Evolutionary conservation across 495 filamentous ascomycete species (phyloP).

Genomic region (Staphylotrichum tortipilum): DNA sequence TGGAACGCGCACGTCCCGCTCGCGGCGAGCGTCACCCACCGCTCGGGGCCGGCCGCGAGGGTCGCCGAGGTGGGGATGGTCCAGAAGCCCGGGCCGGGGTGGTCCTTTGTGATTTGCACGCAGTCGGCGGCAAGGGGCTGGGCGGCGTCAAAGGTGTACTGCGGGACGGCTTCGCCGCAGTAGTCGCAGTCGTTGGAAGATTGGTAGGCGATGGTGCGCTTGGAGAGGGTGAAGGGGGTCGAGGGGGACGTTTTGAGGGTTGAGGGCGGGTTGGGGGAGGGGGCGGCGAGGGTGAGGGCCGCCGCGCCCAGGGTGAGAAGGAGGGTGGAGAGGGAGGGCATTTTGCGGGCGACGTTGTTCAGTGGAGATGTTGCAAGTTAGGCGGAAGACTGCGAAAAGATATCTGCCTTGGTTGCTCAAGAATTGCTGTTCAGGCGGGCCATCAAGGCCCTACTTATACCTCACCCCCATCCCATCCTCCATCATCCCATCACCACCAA

Average conservation of each 20-base stretch:
- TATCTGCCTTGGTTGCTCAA: too few relatives aligned
- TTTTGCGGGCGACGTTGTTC: background rate
- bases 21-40: background rate
- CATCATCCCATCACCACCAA: too few relatives aligned
- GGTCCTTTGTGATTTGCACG: background rate
- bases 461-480: too few relatives aligned
- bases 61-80: background rate
- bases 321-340: background rate
- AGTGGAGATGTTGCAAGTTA: too few relatives aligned
- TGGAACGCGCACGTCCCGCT: constrained; percentile 1
- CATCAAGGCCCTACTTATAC: too few relatives aligned
- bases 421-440: too few relatives aligned
- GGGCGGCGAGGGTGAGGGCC: background rate
- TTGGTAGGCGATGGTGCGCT: background rate
- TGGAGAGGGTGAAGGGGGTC: background rate
- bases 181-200: background rate
- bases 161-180: background rate
- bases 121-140: background rate
- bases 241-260: background rate
- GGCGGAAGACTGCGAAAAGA: too few relatives aligned
- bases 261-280: background rate
- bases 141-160: background rate
- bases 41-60: background rate
- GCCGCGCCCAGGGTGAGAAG: background rate
- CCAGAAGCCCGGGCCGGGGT: constrained; percentile 3